These are phyloP conservation scores for Nidularia pulvinata DNA, from an alignment of 768 basidiomycete genomes.

Conservation along the genomic window DNA sequence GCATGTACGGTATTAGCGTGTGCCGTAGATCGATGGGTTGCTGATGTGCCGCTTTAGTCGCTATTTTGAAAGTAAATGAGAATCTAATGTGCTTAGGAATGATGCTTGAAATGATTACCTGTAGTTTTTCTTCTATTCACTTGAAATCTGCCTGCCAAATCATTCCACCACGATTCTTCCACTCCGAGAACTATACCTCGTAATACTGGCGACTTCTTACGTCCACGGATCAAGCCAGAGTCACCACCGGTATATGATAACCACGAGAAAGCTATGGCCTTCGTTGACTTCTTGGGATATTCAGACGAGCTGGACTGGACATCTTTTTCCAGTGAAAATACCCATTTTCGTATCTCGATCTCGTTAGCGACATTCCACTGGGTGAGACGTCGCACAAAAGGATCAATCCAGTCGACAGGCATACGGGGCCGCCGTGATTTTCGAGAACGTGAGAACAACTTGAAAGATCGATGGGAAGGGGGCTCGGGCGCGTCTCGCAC, in stretches of 20 bases:
- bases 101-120: not conserved
- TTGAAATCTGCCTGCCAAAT: not conserved
- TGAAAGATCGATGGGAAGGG: not conserved
- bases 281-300: no score
- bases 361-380: not conserved
- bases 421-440: not conserved
- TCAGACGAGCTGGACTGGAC: no score
- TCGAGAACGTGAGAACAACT: not conserved
- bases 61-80: not conserved
- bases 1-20: not conserved
- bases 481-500: not conserved
- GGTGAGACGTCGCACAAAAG: not conserved
- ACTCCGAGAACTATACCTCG: not conserved
- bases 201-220: not conserved
- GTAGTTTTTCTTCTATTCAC: not conserved
- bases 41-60: not conserved
- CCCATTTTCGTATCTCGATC: not conserved
- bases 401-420: not conserved
- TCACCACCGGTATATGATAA: not conserved
- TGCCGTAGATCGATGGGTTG: not conserved
- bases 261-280: not conserved
- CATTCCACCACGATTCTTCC: slow-evolving; percentile 1
- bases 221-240: not conserved
- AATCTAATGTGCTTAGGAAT: not conserved
- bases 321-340: not conserved